These are phyloP conservation scores for Acacia melanoxylon DNA, from an alignment of 306 rosid genomes.

Conservation along the genomic window DNA sequence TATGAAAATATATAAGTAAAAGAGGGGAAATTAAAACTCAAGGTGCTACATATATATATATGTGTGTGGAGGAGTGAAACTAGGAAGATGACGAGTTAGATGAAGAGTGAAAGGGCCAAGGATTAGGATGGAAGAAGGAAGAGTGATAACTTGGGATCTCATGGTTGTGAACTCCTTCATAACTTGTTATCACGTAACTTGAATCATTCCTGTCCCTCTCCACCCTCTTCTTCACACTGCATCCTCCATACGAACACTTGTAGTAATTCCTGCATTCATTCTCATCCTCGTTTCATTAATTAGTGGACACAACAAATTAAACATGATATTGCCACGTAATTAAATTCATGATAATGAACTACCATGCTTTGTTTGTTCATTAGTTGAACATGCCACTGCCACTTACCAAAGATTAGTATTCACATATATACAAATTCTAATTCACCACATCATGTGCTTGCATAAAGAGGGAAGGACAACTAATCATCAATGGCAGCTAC, in stretches of 20 bases:
- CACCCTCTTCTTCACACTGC: slow-evolving; percentile 78
- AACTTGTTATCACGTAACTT: slow-evolving; percentile 77
- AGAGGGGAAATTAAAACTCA: neutral
- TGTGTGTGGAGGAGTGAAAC: neutral
- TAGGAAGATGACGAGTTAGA: slow-evolving; percentile 7
- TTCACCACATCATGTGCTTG: neutral
- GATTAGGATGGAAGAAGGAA: slow-evolving; percentile 28
- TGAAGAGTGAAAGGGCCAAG: slow-evolving; percentile 1
- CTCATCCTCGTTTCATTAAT: neutral
- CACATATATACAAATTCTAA: too few relatives aligned
- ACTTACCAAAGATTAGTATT: too few relatives aligned
- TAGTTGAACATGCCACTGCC: neutral
- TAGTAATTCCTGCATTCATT: slow-evolving; percentile 65
- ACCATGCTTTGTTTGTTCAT: too few relatives aligned
- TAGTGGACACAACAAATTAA: neutral
- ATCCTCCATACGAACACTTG: slow-evolving; percentile 77
- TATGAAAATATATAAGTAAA: neutral
- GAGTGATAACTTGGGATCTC: slow-evolving; percentile 51
- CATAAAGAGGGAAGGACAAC: neutral
- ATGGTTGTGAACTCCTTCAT: slow-evolving; percentile 83
- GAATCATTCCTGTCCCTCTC: slow-evolving; percentile 79
- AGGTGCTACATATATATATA: neutral
- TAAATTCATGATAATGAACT: neutral
- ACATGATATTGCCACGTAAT: neutral
- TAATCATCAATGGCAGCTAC: neutral